phyloP scores from a whole-genome alignment of 768 basidiomycete species.

The Panaeolus papilionaceus region DNA sequence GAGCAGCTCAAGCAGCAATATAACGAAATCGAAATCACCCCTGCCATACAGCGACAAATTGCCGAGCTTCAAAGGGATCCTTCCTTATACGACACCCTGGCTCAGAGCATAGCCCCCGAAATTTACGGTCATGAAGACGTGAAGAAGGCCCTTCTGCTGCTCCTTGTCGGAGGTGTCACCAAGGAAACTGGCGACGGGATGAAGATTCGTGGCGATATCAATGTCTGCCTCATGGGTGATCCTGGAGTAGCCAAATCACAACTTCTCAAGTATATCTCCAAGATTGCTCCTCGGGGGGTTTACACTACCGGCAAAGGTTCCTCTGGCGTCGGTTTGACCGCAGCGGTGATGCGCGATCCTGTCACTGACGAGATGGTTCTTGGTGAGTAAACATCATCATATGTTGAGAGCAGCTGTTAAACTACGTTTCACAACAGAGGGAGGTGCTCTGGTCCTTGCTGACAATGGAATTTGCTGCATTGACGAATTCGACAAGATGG shows the following conservation, averaged over 20 bases:
- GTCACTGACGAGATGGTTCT: conserved; percentile 99
- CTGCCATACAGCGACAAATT: conserved; percentile 77
- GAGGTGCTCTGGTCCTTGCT: conserved; percentile 97
- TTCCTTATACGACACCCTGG: conserved; percentile 85
- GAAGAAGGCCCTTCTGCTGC: conserved; percentile 91
- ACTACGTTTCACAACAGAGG: conserved; percentile 65
- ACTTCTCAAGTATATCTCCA: conserved; percentile 96
- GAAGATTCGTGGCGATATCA: conserved; percentile 98
- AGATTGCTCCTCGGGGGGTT: conserved; percentile 95
- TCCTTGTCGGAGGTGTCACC: conserved; percentile 95
- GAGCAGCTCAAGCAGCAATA: conserved; percentile 98
- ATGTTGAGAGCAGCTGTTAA: not conserved
- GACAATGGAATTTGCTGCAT: conserved; percentile 99
- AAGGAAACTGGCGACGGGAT: conserved; percentile 96
- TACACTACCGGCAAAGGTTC: conserved; percentile 99
- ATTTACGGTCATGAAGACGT: conserved; percentile 98
- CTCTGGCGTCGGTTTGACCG: conserved; percentile 97
- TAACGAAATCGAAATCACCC: conserved; percentile 90
- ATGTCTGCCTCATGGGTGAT: conserved; percentile 98
- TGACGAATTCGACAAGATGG: conserved; percentile 99
- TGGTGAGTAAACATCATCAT: conserved; percentile 57
- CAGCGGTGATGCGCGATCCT: conserved; percentile 98
- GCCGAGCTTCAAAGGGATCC: conserved; percentile 74
- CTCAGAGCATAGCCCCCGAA: conserved; percentile 96
- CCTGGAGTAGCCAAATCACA: conserved; percentile 99